Conservation (phyloP, 139 green algal genomes). For the Chlorella sp. region DNA sequence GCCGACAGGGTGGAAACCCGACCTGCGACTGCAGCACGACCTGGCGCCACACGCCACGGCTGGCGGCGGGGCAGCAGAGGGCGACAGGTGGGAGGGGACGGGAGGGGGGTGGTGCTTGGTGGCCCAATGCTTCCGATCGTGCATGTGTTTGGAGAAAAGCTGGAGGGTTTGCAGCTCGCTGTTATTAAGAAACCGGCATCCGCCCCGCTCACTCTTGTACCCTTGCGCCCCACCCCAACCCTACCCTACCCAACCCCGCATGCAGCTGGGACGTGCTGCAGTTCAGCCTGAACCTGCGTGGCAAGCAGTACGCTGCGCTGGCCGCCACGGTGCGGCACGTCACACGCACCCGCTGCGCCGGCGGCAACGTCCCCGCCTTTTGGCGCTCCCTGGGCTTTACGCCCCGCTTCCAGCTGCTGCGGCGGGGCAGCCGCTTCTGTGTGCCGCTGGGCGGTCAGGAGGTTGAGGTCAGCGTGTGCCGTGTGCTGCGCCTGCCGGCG, state of each 20-base stretch:
- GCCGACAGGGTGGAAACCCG: conserved; percentile 1
- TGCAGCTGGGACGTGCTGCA: conserved; percentile 35
- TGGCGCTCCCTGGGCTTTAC: conserved; percentile 41
- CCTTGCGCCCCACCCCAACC: neutral
- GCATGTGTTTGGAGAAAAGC: neutral
- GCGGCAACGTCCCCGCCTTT: conserved; percentile 26
- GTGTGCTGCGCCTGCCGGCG: conserved; percentile 17
- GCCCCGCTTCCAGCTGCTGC: conserved; percentile 15
- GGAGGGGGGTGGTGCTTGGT: neutral
- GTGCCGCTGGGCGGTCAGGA: neutral
- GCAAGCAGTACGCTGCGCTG: conserved; percentile 23
- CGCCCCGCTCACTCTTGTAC: neutral
- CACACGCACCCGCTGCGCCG: conserved; percentile 7
- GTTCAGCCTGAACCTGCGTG: conserved; percentile 31
- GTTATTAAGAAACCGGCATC: neutral
- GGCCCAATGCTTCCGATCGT: neutral
- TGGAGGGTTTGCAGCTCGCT: neutral
- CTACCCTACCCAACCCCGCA: neutral
- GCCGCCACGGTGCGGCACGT: conserved; percentile 28
- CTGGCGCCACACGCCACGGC: neutral
- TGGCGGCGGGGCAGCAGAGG: neutral
- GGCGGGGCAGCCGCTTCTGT: conserved; percentile 2
- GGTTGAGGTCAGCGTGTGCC: conserved; percentile 30
- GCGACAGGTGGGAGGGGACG: neutral
- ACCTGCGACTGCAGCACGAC: conserved; percentile 31